Percentiles rank a stretch among this genome's conserved stretches.
Conservation (phyloP, 73 alveolate genomes). For the Tetrahymena thermophila region DNA sequence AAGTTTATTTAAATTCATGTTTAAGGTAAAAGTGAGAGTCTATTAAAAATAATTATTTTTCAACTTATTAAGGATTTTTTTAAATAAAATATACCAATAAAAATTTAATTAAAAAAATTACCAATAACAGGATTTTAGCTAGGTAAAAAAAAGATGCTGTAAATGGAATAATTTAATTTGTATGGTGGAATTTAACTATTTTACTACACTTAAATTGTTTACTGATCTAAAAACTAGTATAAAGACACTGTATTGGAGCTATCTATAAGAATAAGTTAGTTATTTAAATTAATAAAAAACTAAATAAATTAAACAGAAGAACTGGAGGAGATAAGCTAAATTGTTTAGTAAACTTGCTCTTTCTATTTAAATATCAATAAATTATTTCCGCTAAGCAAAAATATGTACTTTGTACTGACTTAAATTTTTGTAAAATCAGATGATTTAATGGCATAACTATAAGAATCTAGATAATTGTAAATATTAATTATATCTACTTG, state of each 20-base stretch:
- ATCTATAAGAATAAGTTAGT: background rate
- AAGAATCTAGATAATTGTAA: background rate
- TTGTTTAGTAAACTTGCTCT: background rate
- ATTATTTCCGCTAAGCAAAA: background rate
- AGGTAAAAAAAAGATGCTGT: background rate
- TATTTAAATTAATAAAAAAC: background rate
- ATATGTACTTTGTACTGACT: background rate
- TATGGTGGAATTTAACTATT: background rate
- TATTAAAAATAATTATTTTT: no score
- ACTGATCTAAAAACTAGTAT: background rate
- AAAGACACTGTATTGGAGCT: background rate
- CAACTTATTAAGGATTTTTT: no score
- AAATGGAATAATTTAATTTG: background rate
- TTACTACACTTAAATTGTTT: no score
- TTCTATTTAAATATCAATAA: background rate
- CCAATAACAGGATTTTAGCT: background rate
- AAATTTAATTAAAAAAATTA: no score
- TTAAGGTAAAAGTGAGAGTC: no score
- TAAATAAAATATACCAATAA: no score
- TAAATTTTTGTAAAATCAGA: background rate
- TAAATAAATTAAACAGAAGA: background rate
- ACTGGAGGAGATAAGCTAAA: background rate
- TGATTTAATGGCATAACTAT: background rate
- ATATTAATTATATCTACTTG: background rate
- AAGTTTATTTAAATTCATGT: no score